Conservation (phyloP, 2,329 filamentous ascomycete species). For the Alternaria consortialis region DNA sequence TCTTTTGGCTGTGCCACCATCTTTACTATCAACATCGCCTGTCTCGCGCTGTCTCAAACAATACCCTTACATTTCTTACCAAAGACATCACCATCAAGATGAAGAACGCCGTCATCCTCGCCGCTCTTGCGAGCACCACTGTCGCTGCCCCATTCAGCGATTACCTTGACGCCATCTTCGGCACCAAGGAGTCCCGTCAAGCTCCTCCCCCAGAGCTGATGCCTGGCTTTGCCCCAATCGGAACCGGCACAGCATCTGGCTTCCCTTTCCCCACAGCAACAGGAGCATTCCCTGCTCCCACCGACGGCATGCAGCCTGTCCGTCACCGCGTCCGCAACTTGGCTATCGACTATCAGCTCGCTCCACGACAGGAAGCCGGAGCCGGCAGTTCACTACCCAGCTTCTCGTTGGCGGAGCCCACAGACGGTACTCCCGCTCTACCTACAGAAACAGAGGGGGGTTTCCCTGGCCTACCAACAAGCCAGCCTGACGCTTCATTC, state of each 20-base stretch:
- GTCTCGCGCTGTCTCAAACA: background rate
- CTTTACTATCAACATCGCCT: slow-evolving; percentile 1
- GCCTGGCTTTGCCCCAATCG: slow-evolving; percentile 9
- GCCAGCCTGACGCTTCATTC: background rate
- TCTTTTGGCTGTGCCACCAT: slow-evolving; percentile 27
- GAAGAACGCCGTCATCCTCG: slow-evolving; percentile 33
- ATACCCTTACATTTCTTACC: background rate
- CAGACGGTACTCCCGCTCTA: background rate
- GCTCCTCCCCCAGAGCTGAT: slow-evolving; percentile 8
- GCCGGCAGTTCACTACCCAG: slow-evolving; percentile 14
- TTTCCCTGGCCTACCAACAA: background rate
- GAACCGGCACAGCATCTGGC: slow-evolving; percentile 5
- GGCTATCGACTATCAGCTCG: slow-evolving; percentile 29
- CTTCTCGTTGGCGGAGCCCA: slow-evolving; percentile 23
- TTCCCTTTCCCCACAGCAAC: slow-evolving; percentile 18
- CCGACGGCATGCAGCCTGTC: background rate
- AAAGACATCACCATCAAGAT: slow-evolving; percentile 18
- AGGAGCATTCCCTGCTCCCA: background rate
- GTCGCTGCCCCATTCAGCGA: slow-evolving; percentile 26
- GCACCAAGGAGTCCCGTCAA: slow-evolving; percentile 16
- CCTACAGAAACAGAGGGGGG: background rate
- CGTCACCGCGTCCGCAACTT: slow-evolving; percentile 6
- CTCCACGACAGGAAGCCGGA: slow-evolving; percentile 18
- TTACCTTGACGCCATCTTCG: slow-evolving; percentile 26
- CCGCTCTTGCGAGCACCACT: slow-evolving; percentile 35